Evolutionary conservation across 805 yeast species (phyloP), one percentile per base, ranked within the genome.

Genomic region (Candida nonsorbophila): DNA sequence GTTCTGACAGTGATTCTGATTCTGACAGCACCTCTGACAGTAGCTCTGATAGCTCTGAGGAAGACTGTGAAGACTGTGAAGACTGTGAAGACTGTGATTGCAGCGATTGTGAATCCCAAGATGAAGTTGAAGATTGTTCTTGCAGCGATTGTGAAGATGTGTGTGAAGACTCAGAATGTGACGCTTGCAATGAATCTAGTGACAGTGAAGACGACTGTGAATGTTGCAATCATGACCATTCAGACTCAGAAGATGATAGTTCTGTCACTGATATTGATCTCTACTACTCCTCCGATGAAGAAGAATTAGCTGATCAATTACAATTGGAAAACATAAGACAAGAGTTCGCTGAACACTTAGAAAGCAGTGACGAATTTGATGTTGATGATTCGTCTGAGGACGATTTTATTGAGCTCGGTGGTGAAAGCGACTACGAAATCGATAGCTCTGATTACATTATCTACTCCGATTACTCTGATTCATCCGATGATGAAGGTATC

Each of bases 401-500:
- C 20, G 67, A 44, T 32, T 40, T 28, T 22, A 33, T 40, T 34
- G 66, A 58, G 39, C 40, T 57, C 22, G 62, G 55, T 33, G 46
- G 59, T 18, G 63, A 56, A 27, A 41, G 47, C 11, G 53, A 47
- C 19, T 46, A 42, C 22, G 53, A 47, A 19, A 47, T 42, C 10
- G 42, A 34, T 10, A 20, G 27, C 5, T 22, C 24, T 16, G 41
- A 37, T 42, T 50, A 39, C 55, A 51, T 16, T 38, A 36, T 41
- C 29, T 51, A 42, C 22, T 33, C 36, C 7, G 45, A 39, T 4
- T 32, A 27, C n/a, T 34, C 41, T 27, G 51, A 47, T 16, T 48
- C 53, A 14, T 53, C 63, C 11, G 63, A 51, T 23, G 65, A 53
- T 30, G 68, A 62, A 44, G 70, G 69, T 16, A 36, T 60, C 34